phyloP scores from a whole-genome alignment of 139 green algal species.

The Coelastrella sp. region DNA sequence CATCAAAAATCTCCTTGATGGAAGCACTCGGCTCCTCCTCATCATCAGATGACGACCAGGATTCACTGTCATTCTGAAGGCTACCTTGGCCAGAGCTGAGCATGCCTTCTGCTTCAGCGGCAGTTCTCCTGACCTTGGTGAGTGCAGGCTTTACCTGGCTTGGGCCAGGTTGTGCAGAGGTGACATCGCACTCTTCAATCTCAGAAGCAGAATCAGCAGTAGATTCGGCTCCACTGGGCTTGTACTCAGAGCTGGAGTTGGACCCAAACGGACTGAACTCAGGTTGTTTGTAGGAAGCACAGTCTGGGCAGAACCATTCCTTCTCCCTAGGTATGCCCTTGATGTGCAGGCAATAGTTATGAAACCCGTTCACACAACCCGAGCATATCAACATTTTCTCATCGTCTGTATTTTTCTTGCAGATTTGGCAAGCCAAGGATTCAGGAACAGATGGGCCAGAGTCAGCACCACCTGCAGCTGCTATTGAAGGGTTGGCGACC shows the following conservation, averaged over 20 bases:
- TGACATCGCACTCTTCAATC: background rate
- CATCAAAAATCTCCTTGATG: background rate
- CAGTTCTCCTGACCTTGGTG: background rate
- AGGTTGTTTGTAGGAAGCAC: background rate
- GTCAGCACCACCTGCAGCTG: background rate
- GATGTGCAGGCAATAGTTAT: background rate
- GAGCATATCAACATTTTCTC: conserved; percentile 1
- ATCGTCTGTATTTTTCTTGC: background rate
- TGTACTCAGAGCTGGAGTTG: background rate
- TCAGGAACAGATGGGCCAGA: background rate
- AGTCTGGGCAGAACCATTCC: conserved; percentile 9
- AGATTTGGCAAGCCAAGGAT: background rate
- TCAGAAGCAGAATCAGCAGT: background rate
- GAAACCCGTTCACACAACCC: conserved; percentile 4
- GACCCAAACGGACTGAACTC: background rate
- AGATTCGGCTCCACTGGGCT: background rate
- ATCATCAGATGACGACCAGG: background rate
- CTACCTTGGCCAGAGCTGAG: background rate
- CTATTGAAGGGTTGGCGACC: background rate
- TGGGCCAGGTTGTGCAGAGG: background rate
- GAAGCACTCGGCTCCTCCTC: background rate
- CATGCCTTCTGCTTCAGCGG: background rate
- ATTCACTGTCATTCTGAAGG: background rate
- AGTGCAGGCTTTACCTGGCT: background rate
- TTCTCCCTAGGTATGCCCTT: background rate